These are phyloP conservation scores for Tricholoma sp. DNA, from an alignment of 768 basidiomycete genomes.

Conservation along the genomic window DNA sequence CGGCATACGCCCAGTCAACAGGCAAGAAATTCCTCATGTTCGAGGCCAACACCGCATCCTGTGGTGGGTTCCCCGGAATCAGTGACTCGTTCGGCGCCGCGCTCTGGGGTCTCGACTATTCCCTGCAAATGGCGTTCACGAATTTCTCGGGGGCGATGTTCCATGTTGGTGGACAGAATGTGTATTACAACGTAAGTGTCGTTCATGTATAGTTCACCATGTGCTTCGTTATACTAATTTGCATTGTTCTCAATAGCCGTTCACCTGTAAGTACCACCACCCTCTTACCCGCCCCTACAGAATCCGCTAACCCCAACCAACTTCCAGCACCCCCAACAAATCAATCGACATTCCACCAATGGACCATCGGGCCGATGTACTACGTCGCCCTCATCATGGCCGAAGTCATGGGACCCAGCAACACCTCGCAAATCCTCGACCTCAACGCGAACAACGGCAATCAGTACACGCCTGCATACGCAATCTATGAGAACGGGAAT, in stretches of 20 bases:
- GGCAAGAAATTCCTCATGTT: conserved; percentile 54
- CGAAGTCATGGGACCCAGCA: conserved; percentile 58
- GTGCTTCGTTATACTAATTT: neutral
- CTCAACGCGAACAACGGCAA: conserved; percentile 40
- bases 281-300: conserved; percentile 3
- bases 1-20: conserved; percentile 34
- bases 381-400: conserved; percentile 69
- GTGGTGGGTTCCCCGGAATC: conserved; percentile 61
- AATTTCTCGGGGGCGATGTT: conserved; percentile 47
- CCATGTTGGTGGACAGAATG: conserved; percentile 57
- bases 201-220: too few species aligned
- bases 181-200: conserved; percentile 52
- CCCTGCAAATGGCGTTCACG: conserved; percentile 46
- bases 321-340: conserved; percentile 27
- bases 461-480: conserved; percentile 60
- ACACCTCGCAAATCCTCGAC: conserved; percentile 59
- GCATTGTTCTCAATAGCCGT: conserved; percentile 40
- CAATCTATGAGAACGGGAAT: conserved; percentile 62
- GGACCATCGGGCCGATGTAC: conserved; percentile 75
- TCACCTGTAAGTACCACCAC: neutral
- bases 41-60: conserved; percentile 65
- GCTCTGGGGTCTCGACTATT: conserved; percentile 59
- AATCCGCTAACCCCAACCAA: neutral
- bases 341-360: conserved; percentile 55
- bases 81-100: conserved; percentile 57